Evolutionary conservation across 805 yeast species (phyloP).

Genomic region (Brettanomyces anomalus): DNA sequence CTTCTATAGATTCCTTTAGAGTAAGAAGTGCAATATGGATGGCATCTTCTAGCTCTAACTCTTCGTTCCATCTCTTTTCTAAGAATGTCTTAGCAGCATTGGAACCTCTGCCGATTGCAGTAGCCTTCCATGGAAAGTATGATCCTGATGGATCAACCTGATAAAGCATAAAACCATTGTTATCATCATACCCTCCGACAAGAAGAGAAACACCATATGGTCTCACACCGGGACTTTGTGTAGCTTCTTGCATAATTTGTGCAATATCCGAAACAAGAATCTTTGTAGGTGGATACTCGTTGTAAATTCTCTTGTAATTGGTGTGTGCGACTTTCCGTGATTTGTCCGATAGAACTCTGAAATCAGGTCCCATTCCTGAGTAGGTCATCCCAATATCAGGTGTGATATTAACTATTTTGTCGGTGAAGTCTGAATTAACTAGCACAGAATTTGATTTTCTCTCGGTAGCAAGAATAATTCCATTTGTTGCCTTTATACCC

Average conservation of each 20-base stretch:
- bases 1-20: constrained; percentile 92
- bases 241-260: constrained; percentile 95
- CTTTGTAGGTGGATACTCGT: constrained; percentile 95
- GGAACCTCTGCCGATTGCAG: constrained; percentile 96
- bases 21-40: constrained; percentile 93
- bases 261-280: constrained; percentile 92
- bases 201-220: constrained; percentile 96
- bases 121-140: constrained; percentile 98
- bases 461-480: constrained; percentile 94
- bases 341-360: constrained; percentile 86
- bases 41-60: constrained; percentile 95
- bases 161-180: constrained; percentile 63
- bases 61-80: constrained; percentile 98
- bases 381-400: constrained; percentile 97
- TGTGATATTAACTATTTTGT: constrained; percentile 75
- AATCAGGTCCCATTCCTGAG: constrained; percentile 99
- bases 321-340: constrained; percentile 92
- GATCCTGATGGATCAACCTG: constrained; percentile 99
- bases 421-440: constrained; percentile 61
- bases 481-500: constrained; percentile 90
- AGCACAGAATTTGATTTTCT: constrained; percentile 78
- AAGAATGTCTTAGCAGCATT: constrained; percentile 94
- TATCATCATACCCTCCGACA: constrained; percentile 88
- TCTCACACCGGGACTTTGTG: constrained; percentile 96
- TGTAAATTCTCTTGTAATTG: constrained; percentile 83